Percentiles rank a stretch among this genome's conserved stretches.
These are phyloP conservation scores for Suhomyces bolitotheri DNA, from an alignment of 1,139 yeast species.

Conservation along the genomic window DNA sequence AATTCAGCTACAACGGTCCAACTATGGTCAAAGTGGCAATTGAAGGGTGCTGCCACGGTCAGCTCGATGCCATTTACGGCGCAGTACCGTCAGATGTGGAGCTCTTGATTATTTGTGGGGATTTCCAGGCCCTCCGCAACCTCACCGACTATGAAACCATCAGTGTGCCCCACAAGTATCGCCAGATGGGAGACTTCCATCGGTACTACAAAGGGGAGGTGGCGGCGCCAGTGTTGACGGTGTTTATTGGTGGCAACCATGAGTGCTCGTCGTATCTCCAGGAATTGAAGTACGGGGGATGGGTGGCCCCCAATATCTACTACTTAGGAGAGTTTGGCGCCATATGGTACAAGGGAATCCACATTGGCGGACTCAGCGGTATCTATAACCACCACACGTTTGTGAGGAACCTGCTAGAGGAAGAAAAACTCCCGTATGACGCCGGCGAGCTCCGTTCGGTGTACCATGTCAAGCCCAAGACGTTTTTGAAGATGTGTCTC, in stretches of 20 bases:
- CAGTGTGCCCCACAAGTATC: constrained; percentile 57
- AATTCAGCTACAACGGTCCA: no score
- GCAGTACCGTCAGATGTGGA: constrained; percentile 45
- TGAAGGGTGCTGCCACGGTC: constrained; percentile 96
- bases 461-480: constrained; percentile 74
- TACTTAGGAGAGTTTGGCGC: constrained; percentile 80
- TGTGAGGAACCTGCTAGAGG: constrained; percentile 15
- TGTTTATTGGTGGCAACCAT: constrained; percentile 94
- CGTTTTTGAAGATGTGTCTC: constrained; percentile 55
- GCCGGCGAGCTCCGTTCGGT: constrained; percentile 50
- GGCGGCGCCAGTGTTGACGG: constrained; percentile 72
- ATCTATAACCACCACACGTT: constrained; percentile 58
- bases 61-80: constrained; percentile 60
- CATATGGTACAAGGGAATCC: constrained; percentile 69
- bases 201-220: constrained; percentile 63
- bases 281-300: constrained; percentile 85
- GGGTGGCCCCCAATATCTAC: constrained; percentile 91
- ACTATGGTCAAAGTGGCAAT: constrained; percentile 52
- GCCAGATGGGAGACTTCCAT: constrained; percentile 73
- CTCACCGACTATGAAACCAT: constrained; percentile 64
- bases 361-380: constrained; percentile 84
- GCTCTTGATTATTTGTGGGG: constrained; percentile 83
- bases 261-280: constrained; percentile 80
- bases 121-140: constrained; percentile 72
- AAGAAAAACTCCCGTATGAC: constrained; percentile 53